Base-by-base conservation (phyloP, 768 basidiomycete species). In the Tylopilus balloui region DNA sequence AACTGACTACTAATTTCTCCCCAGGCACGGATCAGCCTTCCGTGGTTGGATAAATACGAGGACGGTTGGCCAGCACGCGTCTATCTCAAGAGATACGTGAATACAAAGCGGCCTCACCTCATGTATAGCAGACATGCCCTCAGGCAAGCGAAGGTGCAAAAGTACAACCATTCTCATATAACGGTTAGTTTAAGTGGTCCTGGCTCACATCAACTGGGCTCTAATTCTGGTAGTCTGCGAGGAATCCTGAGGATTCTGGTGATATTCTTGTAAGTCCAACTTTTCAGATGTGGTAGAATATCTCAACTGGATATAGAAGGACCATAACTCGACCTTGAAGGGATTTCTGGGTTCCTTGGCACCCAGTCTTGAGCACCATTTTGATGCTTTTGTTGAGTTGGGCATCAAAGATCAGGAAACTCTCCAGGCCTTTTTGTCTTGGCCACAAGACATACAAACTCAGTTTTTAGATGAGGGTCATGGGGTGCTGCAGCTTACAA, bases 341-440 rank as follows among this genome's bases (percentile, higher is more conserved):
- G 41, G 53, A 15, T 62, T 64, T 43, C 28, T 68, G 34, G 1
- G 34, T 37, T 58, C 65, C 25, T 37, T 60, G 42, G 29, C 20
- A 21, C 62, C 66, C 9, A 55, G 21, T 38, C 60, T 68, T 9
- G 55, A 57, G 50, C 49, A 45, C 14, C 55, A 48, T 31, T 24
- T 57, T 6, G 48, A 54, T 42, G 55, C 49, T 11, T 62, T 68
- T 28, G 21, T 38, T 5, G 17, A 37, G 41, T 37, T 66, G 40
- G 66, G 64, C 21, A 39, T 68, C 42, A 55, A 56, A 36, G 55
- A 63, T 24, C 29, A 47, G 50, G 35, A 42, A 36, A 62, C 56
- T 6, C 49, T 66, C 32, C 38, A 41, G 12, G 57, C 50, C 24
- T 60, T 68, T 45, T n/a, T 62, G 15, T 49, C 50, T 14, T 67